phyloP scores from a whole-genome alignment of 805 yeast genomes.

The Yarrowia yakushimensis region DNA sequence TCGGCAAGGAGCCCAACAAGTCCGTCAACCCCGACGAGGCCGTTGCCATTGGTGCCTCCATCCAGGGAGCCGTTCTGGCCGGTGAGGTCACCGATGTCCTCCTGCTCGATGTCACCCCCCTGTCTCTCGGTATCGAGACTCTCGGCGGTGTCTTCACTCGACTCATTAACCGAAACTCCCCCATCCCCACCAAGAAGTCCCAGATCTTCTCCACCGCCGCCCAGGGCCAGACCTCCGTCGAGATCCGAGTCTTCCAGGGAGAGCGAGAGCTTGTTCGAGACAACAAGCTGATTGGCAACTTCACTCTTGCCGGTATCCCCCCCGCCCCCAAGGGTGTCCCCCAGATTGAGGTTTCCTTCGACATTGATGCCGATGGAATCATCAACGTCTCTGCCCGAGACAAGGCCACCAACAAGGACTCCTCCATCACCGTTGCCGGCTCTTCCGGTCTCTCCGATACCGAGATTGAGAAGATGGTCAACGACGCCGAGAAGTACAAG shows the following conservation, averaged over 20 bases:
- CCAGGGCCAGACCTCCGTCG: conserved; percentile 94
- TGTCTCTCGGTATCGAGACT: conserved; percentile 94
- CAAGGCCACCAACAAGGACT: conserved; percentile 89
- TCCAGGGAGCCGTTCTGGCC: conserved; percentile 93
- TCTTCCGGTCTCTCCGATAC: conserved; percentile 87
- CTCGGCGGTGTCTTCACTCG: conserved; percentile 97
- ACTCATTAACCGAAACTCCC: conserved; percentile 87
- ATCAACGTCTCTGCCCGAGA: conserved; percentile 93
- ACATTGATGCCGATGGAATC: conserved; percentile 96
- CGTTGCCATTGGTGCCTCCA: conserved; percentile 95
- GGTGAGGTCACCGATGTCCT: conserved; percentile 94
- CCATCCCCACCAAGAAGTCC: conserved; percentile 94
- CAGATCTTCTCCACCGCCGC: conserved; percentile 96
- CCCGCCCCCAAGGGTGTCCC: conserved; percentile 95
- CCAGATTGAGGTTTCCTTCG: conserved; percentile 91
- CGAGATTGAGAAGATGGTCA: conserved; percentile 88
- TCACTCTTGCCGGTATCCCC: conserved; percentile 90
- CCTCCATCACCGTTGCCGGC: conserved; percentile 94
- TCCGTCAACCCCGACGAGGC: conserved; percentile 95
- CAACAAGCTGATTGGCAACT: conserved; percentile 96
- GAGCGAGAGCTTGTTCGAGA: conserved; percentile 98
- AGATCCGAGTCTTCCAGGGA: conserved; percentile 98
- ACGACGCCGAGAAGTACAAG: conserved; percentile 84
- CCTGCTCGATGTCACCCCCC: conserved; percentile 83
- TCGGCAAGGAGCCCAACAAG: conserved; percentile 81